Percentiles rank a stretch among this genome's conserved stretches.
phyloP scores from a whole-genome alignment of 2,329 filamentous ascomycete genomes.

The Taxawa tesnikishii region DNA sequence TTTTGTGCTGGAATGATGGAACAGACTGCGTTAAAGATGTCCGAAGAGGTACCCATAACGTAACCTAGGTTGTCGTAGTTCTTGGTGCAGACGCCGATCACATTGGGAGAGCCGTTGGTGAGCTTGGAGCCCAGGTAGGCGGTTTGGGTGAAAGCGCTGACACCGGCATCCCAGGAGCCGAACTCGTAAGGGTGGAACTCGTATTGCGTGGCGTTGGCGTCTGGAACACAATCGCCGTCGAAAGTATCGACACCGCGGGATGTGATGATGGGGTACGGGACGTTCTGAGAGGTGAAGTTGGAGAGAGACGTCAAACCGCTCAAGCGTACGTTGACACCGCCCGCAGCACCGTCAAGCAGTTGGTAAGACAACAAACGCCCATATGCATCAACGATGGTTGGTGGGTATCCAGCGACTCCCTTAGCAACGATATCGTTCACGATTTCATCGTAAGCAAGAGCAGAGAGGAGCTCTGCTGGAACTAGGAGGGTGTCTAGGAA shows the following conservation, averaged over 20 bases:
- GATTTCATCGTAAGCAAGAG: conserved; percentile 18
- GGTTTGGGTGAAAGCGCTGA: conserved; percentile 48
- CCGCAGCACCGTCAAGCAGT: conserved; percentile 23
- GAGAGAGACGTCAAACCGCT: conserved; percentile 20
- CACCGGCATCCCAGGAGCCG: conserved; percentile 49
- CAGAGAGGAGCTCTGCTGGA: conserved; percentile 20
- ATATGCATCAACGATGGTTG: conserved; percentile 28
- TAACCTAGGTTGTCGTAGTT: conserved; percentile 38
- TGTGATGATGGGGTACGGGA: conserved; percentile 34
- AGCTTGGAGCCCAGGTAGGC: conserved; percentile 50
- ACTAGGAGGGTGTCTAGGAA: conserved; percentile 25
- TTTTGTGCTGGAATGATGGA: conserved; percentile 10
- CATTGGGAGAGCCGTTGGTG: conserved; percentile 30
- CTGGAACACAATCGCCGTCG: conserved; percentile 24
- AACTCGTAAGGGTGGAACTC: conserved; percentile 57
- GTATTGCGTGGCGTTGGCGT: conserved; percentile 45
- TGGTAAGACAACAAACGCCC: conserved; percentile 29
- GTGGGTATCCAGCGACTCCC: conserved; percentile 23
- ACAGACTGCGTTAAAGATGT: conserved; percentile 27
- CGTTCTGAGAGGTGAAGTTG: conserved; percentile 28
- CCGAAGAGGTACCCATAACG: conserved; percentile 31
- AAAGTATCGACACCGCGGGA: conserved; percentile 23
- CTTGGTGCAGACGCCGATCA: conserved; percentile 30
- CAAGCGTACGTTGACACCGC: conserved; percentile 23
- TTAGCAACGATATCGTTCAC: conserved; percentile 23